A percentile compares a stretch with the other conserved stretches of the same genome.
phyloP scores from a whole-genome alignment of 2,329 filamentous ascomycete species.

The Xylariaceae sp. region DNA sequence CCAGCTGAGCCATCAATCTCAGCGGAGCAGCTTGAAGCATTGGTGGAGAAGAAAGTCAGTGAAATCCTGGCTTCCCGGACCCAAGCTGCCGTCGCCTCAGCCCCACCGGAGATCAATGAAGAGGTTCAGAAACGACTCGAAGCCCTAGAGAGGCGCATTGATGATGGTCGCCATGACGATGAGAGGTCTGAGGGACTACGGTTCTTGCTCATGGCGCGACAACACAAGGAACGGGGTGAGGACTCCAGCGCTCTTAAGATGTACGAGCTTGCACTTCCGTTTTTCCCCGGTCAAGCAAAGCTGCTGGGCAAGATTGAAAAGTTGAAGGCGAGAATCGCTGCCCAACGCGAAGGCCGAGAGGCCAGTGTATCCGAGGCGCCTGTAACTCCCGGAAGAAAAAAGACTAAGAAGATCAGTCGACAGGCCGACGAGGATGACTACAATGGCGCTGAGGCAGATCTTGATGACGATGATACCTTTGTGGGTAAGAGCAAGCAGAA shows the following conservation, averaged over 20 bases:
- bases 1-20: slow-evolving; percentile 42
- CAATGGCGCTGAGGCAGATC: slow-evolving; percentile 37
- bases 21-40: slow-evolving; percentile 76
- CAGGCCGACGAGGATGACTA: slow-evolving; percentile 26
- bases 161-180: slow-evolving; percentile 64
- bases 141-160: slow-evolving; percentile 80
- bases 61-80: slow-evolving; percentile 80
- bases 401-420: slow-evolving; percentile 25
- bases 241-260: slow-evolving; percentile 73
- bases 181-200: slow-evolving; percentile 76
- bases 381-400: slow-evolving; percentile 15
- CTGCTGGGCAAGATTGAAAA: slow-evolving; percentile 65
- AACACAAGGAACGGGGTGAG: slow-evolving; percentile 81
- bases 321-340: slow-evolving; percentile 48
- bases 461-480: slow-evolving; percentile 22
- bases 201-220: slow-evolving; percentile 83
- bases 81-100: slow-evolving; percentile 32
- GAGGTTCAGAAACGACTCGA: slow-evolving; percentile 79
- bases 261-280: slow-evolving; percentile 80
- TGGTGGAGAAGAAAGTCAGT: slow-evolving; percentile 87
- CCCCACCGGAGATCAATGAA: slow-evolving; percentile 59
- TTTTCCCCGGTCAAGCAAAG: slow-evolving; percentile 82
- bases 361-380: slow-evolving; percentile 6
- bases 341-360: slow-evolving; percentile 17
- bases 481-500: slow-evolving; percentile 20